These are phyloP conservation scores for Guadua angustifolia DNA, from an alignment of 176 grass and related monocot genomes.

Conservation along the genomic window DNA sequence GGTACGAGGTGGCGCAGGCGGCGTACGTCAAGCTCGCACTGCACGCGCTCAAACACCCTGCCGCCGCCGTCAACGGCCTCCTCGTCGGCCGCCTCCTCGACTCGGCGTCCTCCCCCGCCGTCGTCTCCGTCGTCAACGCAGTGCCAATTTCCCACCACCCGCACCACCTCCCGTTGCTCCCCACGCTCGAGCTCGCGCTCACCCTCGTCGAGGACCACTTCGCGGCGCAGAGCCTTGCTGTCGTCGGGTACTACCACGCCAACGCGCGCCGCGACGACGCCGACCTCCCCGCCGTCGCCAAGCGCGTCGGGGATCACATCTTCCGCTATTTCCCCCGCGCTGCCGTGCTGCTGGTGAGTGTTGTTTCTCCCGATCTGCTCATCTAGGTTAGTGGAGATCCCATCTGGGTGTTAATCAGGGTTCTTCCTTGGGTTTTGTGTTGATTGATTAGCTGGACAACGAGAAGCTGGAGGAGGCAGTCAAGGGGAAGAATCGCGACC, in stretches of 20 bases:
- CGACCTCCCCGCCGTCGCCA: slow-evolving; percentile 72
- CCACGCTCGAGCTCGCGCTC: slow-evolving; percentile 89
- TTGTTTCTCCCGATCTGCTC: neutral
- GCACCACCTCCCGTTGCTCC: slow-evolving; percentile 84
- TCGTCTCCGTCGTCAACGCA: slow-evolving; percentile 67
- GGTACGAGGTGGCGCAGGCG: slow-evolving; percentile 83
- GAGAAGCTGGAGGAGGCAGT: slow-evolving; percentile 71
- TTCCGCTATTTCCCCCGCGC: slow-evolving; percentile 92
- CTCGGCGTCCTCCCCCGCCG: slow-evolving; percentile 33
- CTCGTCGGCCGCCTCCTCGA: slow-evolving; percentile 70
- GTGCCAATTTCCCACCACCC: slow-evolving; percentile 82
- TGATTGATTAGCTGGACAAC: slow-evolving; percentile 70
- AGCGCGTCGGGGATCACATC: slow-evolving; percentile 91
- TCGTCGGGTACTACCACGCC: slow-evolving; percentile 98
- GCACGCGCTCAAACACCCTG: slow-evolving; percentile 86
- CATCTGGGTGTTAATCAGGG: neutral
- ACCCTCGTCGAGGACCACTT: slow-evolving; percentile 90
- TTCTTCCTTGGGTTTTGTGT: slow-evolving; percentile 8
- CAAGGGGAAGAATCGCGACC: slow-evolving; percentile 55
- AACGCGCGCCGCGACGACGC: slow-evolving; percentile 78
- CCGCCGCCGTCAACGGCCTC: slow-evolving; percentile 84
- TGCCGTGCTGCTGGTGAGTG: slow-evolving; percentile 72
- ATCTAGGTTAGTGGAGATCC: neutral
- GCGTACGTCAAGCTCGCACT: slow-evolving; percentile 90
- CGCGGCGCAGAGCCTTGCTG: slow-evolving; percentile 53